These are phyloP conservation scores for Tuber aestivum DNA, from an alignment of 495 filamentous ascomycete species.

Conservation along the genomic window DNA sequence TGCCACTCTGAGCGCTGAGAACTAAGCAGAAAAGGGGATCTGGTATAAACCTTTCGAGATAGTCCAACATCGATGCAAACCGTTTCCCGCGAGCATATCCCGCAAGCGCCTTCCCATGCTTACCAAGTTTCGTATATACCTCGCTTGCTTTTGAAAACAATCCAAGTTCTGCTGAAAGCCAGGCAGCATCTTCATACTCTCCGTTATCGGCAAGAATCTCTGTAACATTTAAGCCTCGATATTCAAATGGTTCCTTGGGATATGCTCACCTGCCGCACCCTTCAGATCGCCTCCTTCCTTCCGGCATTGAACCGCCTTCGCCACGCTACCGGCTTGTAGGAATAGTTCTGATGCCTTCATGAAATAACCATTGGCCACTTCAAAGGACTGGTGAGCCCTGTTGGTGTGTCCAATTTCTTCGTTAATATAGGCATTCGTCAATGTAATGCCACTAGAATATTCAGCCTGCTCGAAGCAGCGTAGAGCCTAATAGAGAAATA, in stretches of 20 bases:
- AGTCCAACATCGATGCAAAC: conserved; percentile 9
- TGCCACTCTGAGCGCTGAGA: too few species aligned
- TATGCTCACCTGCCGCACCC: conserved; percentile 18
- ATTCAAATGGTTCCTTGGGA: not conserved
- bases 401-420: conserved; percentile 13
- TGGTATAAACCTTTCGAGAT: conserved; percentile 10
- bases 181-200: conserved; percentile 22
- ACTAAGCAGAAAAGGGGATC: not conserved
- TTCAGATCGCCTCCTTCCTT: conserved; percentile 16
- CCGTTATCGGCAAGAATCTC: conserved; percentile 21
- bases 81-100: conserved; percentile 5
- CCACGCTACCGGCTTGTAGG: conserved; percentile 5
- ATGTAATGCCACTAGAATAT: not conserved
- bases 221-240: not conserved
- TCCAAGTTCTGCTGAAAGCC: conserved; percentile 1
- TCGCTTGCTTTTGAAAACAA: conserved; percentile 16
- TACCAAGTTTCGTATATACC: conserved; percentile 9
- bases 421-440: conserved; percentile 16
- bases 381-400: conserved; percentile 13
- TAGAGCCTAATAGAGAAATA: conserved; percentile 9
- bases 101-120: conserved; percentile 19
- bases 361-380: conserved; percentile 13
- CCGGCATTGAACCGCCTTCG: conserved; percentile 25
- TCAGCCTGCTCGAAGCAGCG: conserved; percentile 19
- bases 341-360: conserved; percentile 17